Evolutionary conservation across 352 stramenopile genomes (phyloP), one percentile per base, ranked within the genome.

Genomic region (Pythium volutum): DNA sequence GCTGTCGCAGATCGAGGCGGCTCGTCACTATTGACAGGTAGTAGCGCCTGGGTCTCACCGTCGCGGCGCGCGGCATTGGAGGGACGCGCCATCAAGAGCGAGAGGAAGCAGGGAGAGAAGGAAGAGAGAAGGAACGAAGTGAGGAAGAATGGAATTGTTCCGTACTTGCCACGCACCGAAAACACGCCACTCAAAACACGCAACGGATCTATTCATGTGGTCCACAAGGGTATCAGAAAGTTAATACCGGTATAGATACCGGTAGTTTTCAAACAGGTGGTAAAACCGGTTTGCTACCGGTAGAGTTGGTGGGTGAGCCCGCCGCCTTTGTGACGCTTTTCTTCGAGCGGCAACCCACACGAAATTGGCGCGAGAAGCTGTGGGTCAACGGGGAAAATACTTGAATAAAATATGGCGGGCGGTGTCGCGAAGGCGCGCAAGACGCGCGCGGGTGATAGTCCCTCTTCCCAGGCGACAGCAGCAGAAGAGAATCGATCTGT

Each of bases 371-470:
- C 56, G 27, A 38, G 56, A 61, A 64, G 45, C 45, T 62, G n/a
- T n/a, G n/a, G n/a, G n/a, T 18, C 20, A 31, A 29, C 31, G 27
- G 11, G 46, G 50, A 29, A 43, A 43, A 16, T 16, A 43, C 11
- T 20, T n/a, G 36, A 43, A 18, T 3, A 34, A 26, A 46, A 29
- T 29, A 29, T 34, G 33, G 55, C 58, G 63, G 49, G 36, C 16
- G 43, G 38, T 27, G 53, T 45, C 12, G 64, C 59, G 25, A 66
- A 67, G 58, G 46, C 53, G 38, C 64, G 64, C 15, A 71, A 71
- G 64, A 71, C 46, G 47, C 64, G 58, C n/a, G 58, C 61, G 14
- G 58, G 52, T 22, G 64, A 66, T 15, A 56, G 64, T 29, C 34
- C 47, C 29, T 27, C 9, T n/a, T 8, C 53, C 22, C 15, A 45